Evolutionary conservation across 2,329 filamentous ascomycete species (phyloP).

Genomic region (Cladosporium velox): DNA sequence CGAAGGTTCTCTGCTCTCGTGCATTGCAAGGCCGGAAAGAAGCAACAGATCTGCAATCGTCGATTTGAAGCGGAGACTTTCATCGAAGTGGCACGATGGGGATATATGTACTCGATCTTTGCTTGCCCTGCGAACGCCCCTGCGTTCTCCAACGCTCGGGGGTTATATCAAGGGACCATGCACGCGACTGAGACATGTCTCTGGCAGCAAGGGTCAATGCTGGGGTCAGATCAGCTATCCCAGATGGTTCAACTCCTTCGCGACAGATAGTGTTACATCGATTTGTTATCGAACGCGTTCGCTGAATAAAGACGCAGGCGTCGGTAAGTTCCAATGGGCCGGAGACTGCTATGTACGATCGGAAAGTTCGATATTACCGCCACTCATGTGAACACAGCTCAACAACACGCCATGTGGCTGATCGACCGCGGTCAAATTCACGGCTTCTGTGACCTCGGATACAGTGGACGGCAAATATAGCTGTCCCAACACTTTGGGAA

Average conservation of each 20-base stretch:
- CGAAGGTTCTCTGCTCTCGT: not conserved
- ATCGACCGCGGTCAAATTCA: not conserved
- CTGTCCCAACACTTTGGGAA: not conserved
- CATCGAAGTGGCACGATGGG: not conserved
- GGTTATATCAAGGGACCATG: not conserved
- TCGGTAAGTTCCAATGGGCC: not conserved
- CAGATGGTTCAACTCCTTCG: not conserved
- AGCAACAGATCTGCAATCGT: slow-evolving; percentile 19
- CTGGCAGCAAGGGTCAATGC: not conserved
- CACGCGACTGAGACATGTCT: slow-evolving; percentile 9
- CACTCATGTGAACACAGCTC: not conserved
- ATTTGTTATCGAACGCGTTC: not conserved
- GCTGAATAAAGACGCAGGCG: not conserved
- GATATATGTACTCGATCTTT: slow-evolving; percentile 14
- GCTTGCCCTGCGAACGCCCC: not conserved
- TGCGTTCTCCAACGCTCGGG: slow-evolving; percentile 5
- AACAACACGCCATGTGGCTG: slow-evolving; percentile 12
- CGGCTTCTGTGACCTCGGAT: not conserved
- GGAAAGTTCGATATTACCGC: not conserved
- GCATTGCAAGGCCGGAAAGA: not conserved
- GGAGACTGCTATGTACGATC: not conserved
- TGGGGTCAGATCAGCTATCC: not conserved
- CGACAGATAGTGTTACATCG: not conserved
- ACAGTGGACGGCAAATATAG: not conserved
- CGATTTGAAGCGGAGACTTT: slow-evolving; percentile 3